Evolutionary conservation across 805 yeast genomes (phyloP).

Genomic region (Yamadazyma sp.): DNA sequence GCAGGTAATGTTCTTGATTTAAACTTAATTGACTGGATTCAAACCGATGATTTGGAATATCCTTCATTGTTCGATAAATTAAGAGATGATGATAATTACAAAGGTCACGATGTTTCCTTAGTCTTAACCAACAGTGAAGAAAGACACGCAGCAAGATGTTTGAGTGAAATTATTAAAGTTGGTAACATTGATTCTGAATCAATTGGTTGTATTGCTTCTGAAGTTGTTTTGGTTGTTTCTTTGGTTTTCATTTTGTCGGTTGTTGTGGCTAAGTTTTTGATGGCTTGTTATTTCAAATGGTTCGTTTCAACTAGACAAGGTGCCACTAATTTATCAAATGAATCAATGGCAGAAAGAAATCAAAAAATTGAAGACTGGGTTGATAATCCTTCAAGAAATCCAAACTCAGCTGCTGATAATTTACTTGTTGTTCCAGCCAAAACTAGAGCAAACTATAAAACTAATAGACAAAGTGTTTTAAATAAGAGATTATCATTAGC

Average conservation of each 20-base stretch:
- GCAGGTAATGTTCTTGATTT: conserved; percentile 88
- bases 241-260: conserved; percentile 81
- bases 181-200: conserved; percentile 88
- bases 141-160: conserved; percentile 73
- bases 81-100: conserved; percentile 48
- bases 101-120: conserved; percentile 80
- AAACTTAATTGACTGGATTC: conserved; percentile 72
- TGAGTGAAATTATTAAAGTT: conserved; percentile 81
- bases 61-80: conserved; percentile 71
- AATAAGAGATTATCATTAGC: conserved; percentile 36
- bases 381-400: conserved; percentile 39
- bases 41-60: conserved; percentile 61
- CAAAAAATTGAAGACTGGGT: conserved; percentile 84
- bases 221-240: conserved; percentile 76
- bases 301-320: conserved; percentile 72
- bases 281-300: conserved; percentile 93
- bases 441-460: conserved; percentile 48
- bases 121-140: conserved; percentile 64
- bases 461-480: conserved; percentile 42
- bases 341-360: conserved; percentile 60
- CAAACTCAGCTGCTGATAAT: conserved; percentile 39
- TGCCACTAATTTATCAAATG: conserved; percentile 58
- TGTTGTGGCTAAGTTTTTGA: conserved; percentile 69
- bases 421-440: conserved; percentile 48
- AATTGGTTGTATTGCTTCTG: conserved; percentile 91